These are phyloP conservation scores for Salix koriyanagi DNA, from an alignment of 345 rosid genomes.

Conservation along the genomic window DNA sequence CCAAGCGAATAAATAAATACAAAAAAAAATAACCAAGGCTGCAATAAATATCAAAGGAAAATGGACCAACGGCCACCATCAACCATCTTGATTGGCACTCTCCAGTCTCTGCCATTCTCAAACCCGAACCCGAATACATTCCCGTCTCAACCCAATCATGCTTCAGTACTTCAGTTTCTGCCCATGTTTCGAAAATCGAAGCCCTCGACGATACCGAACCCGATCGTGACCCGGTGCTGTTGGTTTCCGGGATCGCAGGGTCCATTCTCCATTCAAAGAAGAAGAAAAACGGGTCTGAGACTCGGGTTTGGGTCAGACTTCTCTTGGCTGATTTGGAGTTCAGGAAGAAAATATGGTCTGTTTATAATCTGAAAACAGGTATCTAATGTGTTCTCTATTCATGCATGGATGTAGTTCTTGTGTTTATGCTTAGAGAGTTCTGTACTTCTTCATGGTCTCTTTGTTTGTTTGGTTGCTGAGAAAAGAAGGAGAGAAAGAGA, in stretches of 20 bases:
- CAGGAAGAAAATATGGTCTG: constrained; percentile 72
- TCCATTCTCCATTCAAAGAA: constrained; percentile 49
- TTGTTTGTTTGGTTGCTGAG: constrained; percentile 10
- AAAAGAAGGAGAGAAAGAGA: not conserved
- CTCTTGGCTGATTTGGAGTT: constrained; percentile 74
- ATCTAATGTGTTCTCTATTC: not conserved
- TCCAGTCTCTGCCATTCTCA: not conserved
- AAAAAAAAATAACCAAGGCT: too few species aligned
- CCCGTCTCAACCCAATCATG: constrained; percentile 2
- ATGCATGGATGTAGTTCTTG: not conserved
- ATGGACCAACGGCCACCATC: too few species aligned
- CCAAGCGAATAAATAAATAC: not conserved
- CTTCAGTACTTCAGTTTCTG: constrained; percentile 27
- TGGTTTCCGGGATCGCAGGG: constrained; percentile 79
- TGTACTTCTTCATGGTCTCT: not conserved
- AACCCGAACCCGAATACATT: not conserved
- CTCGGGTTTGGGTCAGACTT: constrained; percentile 84
- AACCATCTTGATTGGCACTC: not conserved
- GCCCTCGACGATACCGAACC: constrained; percentile 13
- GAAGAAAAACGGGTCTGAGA: constrained; percentile 47
- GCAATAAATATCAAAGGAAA: too few species aligned
- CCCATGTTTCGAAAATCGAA: constrained; percentile 47
- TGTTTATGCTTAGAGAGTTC: not conserved
- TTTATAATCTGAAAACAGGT: constrained; percentile 76
- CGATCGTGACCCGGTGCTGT: constrained; percentile 63